These are phyloP conservation scores for Aquilaria sinensis DNA, from an alignment of 345 rosid species.

Conservation along the genomic window DNA sequence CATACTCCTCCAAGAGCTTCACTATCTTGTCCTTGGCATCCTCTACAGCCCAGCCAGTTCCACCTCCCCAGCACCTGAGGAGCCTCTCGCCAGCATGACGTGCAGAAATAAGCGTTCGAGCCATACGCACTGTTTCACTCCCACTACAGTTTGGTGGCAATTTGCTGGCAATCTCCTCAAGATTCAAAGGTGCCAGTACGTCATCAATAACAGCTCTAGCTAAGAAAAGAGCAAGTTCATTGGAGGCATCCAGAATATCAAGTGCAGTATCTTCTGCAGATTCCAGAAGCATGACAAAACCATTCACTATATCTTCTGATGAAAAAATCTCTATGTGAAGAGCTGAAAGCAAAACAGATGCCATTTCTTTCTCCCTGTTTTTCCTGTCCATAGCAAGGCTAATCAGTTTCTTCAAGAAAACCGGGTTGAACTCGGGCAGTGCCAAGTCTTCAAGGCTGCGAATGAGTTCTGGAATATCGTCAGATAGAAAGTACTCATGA, in stretches of 20 bases:
- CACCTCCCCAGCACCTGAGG: conserved; percentile 99
- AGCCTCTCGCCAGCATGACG: conserved; percentile 98
- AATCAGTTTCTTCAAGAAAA: conserved; percentile 83
- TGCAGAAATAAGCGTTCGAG: conserved; percentile 75
- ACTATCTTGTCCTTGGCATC: conserved; percentile 98
- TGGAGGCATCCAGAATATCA: conserved; percentile 94
- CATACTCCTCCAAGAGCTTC: conserved; percentile 91
- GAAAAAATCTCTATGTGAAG: conserved; percentile 96
- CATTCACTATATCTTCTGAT: conserved; percentile 78
- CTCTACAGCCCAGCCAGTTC: conserved; percentile 98
- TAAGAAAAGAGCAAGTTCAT: conserved; percentile 92
- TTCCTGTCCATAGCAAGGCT: conserved; percentile 97
- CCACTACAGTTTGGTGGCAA: conserved; percentile 83
- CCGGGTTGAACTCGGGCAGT: conserved; percentile 62
- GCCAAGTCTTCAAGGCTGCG: conserved; percentile 83
- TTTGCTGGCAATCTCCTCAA: conserved; percentile 75
- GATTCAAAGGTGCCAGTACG: conserved; percentile 83
- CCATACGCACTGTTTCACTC: conserved; percentile 70
- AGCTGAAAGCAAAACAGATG: conserved; percentile 87
- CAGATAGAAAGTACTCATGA: conserved; percentile 94
- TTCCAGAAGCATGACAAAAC: conserved; percentile 90
- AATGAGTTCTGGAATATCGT: conserved; percentile 95
- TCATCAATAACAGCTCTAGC: conserved; percentile 98
- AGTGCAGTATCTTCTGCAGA: conserved; percentile 95
- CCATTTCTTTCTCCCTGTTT: conserved; percentile 99